Evolutionary conservation across 805 yeast species (phyloP).

Genomic region (Candida cerambycidarum): DNA sequence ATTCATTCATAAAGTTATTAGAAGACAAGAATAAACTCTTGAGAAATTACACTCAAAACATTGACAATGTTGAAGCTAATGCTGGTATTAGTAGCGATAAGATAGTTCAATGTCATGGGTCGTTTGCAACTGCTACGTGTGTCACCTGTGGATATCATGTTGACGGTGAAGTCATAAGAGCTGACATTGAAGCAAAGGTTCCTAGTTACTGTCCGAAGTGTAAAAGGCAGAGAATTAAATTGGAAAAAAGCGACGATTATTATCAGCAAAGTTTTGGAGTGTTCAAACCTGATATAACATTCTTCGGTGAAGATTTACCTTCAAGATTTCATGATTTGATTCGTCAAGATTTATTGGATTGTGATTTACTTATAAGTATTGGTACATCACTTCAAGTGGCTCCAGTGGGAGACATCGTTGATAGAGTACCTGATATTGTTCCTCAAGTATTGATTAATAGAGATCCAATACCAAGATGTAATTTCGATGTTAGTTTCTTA

Average conservation of each 20-base stretch:
- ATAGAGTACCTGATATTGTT: conserved; percentile 29
- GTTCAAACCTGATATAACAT: conserved; percentile 89
- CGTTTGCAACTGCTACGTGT: conserved; percentile 70
- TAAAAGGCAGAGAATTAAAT: conserved; percentile 17
- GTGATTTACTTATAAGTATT: conserved; percentile 77
- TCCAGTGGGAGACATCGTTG: conserved; percentile 44
- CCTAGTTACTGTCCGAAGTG: conserved; percentile 56
- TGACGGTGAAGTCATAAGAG: conserved; percentile 45
- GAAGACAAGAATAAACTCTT: conserved; percentile 38
- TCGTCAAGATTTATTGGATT: conserved; percentile 56
- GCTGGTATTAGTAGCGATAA: conserved; percentile 53
- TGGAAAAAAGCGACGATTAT: conserved; percentile 26
- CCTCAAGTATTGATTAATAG: conserved; percentile 42
- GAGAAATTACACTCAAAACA: conserved; percentile 46
- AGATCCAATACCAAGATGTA: conserved; percentile 35
- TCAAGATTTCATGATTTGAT: conserved; percentile 31
- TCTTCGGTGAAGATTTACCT: conserved; percentile 74
- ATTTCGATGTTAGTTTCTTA: conserved; percentile 39
- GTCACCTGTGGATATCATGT: conserved; percentile 68
- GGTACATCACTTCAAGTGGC: conserved; percentile 82
- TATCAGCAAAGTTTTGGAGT: conserved; percentile 39
- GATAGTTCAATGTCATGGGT: conserved; percentile 82
- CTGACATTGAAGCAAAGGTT: conserved; percentile 48
- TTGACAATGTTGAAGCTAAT: conserved; percentile 47
- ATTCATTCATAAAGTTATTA: conserved; percentile 36